Base-by-base conservation (phyloP, 2,329 filamentous ascomycete genomes). In the Hymenoscyphus repandus region DNA sequence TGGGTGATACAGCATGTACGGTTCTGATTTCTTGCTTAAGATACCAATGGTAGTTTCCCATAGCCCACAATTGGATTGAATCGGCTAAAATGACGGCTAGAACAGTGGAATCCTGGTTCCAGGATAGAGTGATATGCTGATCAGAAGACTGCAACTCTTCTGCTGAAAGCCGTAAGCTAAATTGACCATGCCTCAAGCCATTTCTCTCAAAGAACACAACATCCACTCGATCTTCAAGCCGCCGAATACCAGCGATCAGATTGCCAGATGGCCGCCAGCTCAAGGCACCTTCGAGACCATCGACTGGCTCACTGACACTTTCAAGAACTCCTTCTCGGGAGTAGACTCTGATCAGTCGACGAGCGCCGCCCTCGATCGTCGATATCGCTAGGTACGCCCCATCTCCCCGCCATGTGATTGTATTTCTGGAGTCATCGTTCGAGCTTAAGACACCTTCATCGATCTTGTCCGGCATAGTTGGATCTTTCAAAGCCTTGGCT, bases 11-110 rank as follows among this genome's bases (percentile, higher is more conserved):
- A 36, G 68, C 61, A 3, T 62, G 58, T 11, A 60, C 62, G 6
- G 77, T 71, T 6, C 72, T 70, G 6, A 96, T 75, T 65, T 96
- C 90, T 66, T 96, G 90, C 71, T 99, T 99, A 13, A 99, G 75
- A 67, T 97, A 97, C 80, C 93, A 99, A 66, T 97, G 89, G 61
- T 99, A 99, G 67, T 99, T 99, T 17, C 90, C 88, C 78, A 86
- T 96, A 0, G 90, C 96, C 93, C 93, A 99, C 1, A 99, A 73
- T 65, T 99, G 93, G n/a, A 93, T 72, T 50, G 82, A 78, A 57
- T 90, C 80, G 31, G 74, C 73, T 59, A 91, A 81, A 1, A 80
- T 75, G n/a, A 96, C 84, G 5, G 92, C 90, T 41, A 99, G 76
- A 0, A 96, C 89, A 1, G 85, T 92, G 0, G 93, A 99, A 66